Evolutionary conservation across 176 grass and related monocot species (phyloP).

Genomic region (Puya raimondii): DNA sequence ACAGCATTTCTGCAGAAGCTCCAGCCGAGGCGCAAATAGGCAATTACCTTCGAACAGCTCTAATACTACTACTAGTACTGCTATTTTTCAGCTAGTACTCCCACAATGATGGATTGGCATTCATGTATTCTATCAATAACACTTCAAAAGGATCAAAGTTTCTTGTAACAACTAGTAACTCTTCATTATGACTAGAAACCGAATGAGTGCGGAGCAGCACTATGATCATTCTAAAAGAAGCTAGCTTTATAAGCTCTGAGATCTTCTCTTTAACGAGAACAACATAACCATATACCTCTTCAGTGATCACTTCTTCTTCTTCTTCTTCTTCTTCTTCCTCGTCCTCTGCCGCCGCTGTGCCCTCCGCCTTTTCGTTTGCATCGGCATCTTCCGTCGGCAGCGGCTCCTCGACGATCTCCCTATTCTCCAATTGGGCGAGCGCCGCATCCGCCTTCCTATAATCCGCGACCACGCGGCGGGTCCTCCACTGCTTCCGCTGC

Average conservation of each 20-base stretch:
- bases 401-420: conserved; percentile 37
- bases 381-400: conserved; percentile 12
- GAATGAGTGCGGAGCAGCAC: no score
- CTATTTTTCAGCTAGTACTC: background rate
- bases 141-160: no score
- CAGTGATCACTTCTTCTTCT: conserved; percentile 65
- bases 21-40: no score
- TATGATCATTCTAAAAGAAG: no score
- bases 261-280: background rate
- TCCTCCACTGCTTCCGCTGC: conserved; percentile 64
- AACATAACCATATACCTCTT: conserved; percentile 42
- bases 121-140: no score
- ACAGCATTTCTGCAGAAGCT: no score
- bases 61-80: no score
- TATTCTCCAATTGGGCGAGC: conserved; percentile 63
- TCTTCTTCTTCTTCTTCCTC: conserved; percentile 41
- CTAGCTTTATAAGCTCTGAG: no score
- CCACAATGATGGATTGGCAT: background rate
- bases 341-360: conserved; percentile 20
- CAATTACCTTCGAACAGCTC: no score
- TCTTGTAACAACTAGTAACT: no score
- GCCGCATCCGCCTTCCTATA: conserved; percentile 60
- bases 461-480: conserved; percentile 41
- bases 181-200: no score
- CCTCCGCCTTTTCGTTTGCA: conserved; percentile 36